Evolutionary conservation across 306 rosid species (phyloP).

Genomic region (Citrullus colocynthis): DNA sequence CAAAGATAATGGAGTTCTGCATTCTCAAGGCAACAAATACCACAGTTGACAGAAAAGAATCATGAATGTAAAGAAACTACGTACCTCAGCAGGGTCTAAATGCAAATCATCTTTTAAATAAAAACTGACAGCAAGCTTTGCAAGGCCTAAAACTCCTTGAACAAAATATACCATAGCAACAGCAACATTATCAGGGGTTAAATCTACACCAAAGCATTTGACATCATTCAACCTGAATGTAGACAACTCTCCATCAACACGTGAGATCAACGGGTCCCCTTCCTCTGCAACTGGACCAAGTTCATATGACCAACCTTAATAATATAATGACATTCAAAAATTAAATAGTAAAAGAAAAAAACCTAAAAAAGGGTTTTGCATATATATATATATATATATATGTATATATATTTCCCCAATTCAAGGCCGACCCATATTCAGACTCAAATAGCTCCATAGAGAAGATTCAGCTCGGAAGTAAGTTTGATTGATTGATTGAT

Average conservation of each 20-base stretch:
- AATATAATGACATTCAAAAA: background rate
- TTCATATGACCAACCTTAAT: background rate
- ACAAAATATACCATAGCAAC: constrained; percentile 98
- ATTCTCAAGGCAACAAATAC: background rate
- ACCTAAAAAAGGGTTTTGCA: background rate
- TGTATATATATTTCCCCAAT: background rate
- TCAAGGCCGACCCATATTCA: background rate
- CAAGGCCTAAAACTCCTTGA: constrained; percentile 94
- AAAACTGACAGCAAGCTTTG: constrained; percentile 83
- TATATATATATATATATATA: background rate
- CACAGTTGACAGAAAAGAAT: background rate
- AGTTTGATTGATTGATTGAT: background rate
- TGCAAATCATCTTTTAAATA: constrained; percentile 87
- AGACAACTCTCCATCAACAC: constrained; percentile 32
- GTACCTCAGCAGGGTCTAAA: constrained; percentile 95
- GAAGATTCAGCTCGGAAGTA: background rate
- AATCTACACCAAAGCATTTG: constrained; percentile 59
- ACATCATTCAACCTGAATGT: constrained; percentile 23
- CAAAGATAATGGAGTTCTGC: background rate
- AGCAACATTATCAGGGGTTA: constrained; percentile 81
- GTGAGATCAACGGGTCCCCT: constrained; percentile 28
- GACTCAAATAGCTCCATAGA: background rate
- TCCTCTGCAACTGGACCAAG: constrained; percentile 46
- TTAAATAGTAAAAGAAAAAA: background rate
- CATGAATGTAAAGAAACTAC: constrained; percentile 9